Conservation (phyloP, 2,329 filamentous ascomycete species). For the Diaporthe humulicola region DNA sequence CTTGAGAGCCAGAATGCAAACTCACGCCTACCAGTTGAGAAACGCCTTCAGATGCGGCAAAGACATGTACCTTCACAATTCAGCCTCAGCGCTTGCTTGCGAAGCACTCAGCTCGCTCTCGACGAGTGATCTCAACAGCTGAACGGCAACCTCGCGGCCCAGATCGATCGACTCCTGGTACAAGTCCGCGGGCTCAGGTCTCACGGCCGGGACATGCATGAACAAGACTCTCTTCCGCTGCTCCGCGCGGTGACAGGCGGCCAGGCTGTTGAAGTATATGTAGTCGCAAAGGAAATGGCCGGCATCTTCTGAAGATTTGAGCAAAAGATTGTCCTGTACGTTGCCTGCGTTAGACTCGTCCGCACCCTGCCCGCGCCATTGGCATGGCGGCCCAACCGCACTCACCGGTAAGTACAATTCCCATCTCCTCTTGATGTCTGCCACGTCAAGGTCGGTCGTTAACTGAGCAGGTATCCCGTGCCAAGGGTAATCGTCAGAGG, state of each 20-base stretch:
- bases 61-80: neutral
- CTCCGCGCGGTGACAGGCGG: slow-evolving; percentile 64
- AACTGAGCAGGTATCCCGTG: slow-evolving; percentile 68
- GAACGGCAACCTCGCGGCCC: slow-evolving; percentile 66
- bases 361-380: neutral
- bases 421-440: slow-evolving; percentile 71
- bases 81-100: neutral
- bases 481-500: slow-evolving; percentile 67
- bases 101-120: slow-evolving; percentile 59
- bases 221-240: slow-evolving; percentile 71
- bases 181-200: slow-evolving; percentile 77
- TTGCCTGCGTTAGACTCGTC: slow-evolving; percentile 35
- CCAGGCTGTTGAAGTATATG: slow-evolving; percentile 79
- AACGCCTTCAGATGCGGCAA: slow-evolving; percentile 7
- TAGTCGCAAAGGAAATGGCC: slow-evolving; percentile 84
- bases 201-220: slow-evolving; percentile 80
- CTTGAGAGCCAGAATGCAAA: neutral
- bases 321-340: slow-evolving; percentile 54
- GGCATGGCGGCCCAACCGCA: slow-evolving; percentile 14
- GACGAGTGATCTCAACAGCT: slow-evolving; percentile 69
- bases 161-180: slow-evolving; percentile 61
- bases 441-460: slow-evolving; percentile 67
- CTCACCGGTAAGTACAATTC: slow-evolving; percentile 63
- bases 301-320: slow-evolving; percentile 76
- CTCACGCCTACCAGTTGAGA: neutral